Base-by-base conservation (phyloP, 139 green algal species). In the Tetraselmis chui region DNA sequence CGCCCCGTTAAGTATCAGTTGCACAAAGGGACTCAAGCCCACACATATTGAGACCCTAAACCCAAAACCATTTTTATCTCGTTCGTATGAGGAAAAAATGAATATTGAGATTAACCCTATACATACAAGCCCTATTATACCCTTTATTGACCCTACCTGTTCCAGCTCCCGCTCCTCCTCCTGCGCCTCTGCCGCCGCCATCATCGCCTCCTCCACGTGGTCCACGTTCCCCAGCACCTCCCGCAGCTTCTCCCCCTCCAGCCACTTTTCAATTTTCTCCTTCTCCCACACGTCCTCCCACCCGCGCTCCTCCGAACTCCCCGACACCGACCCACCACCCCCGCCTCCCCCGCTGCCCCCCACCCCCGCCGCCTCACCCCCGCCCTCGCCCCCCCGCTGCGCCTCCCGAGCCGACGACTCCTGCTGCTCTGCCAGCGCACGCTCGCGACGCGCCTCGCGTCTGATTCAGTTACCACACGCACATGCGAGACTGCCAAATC, bases 111-210 rank as follows among this genome's bases (percentile, higher is more conserved):
- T n/a, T n/a, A n/a, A n/a, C n/a, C n/a, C n/a, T n/a, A n/a, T n/a
- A n/a, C n/a, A n/a, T n/a, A n/a, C n/a, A n/a, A n/a, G n/a, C n/a
- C n/a, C n/a, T n/a, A n/a, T n/a, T n/a, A n/a, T n/a, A n/a, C n/a
- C n/a, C n/a, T n/a, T n/a, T n/a, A n/a, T n/a, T n/a, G n/a, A n/a
- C n/a, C n/a, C n/a, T n/a, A 79, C 67, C 67, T 93, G 89, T 78
- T 93, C 89, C 30, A 92, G 77, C 78, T 93, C 87, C 24, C 84
- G 74, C 88, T 93, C 91, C 59, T 90, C 90, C 59, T 88, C 86
- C 79, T 92, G 85, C 79, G 90, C 87, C 78, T 93, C 89, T 80
- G 93, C 91, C 67, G 91, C 84, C 80, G 95, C 93, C 26, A 92
- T 88, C 91, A 98, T 89, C 85, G 96, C 92, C 75, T 95, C 91